Base-by-base conservation (phyloP, 2,329 filamentous ascomycete species). In the Lomentospora prolificans region DNA sequence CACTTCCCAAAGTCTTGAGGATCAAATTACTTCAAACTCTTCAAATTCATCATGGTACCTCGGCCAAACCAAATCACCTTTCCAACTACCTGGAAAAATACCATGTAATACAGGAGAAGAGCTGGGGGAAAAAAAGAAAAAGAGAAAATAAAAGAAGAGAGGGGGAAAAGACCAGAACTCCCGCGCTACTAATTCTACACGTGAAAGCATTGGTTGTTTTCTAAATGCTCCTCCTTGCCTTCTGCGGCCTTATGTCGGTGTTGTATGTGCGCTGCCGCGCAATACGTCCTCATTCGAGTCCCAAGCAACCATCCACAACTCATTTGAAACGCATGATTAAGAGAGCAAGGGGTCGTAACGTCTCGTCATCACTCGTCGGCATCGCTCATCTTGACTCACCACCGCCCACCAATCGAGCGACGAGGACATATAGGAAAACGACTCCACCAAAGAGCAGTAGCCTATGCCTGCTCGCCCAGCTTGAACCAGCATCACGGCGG, bases 381-480 rank as follows among this genome's bases (percentile, higher is more conserved):
- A 17, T 17, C 53, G n/a, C 44, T 50, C 53, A 55, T 10, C 10
- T 36, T 10, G 7, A 53, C n/a, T 39, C 41, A 9, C 46, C 70
- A 4, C 72, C 74, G 41, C 84, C 83, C 31, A 96, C 70, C 12
- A 95, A 69, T 62, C 92, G 79, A 30, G 89, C 87, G 57, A 95
- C 76, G 52, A 96, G 71, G 9, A 95, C 90, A 70, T 96, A 97
- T 14, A 86, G 71, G 65, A 97, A 87, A 27, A 96, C 75, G 17
- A 83, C 70, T 0, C 77, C 83, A 7, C 88, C 81, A 1, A 83
- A 78, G 50, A 96, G 74, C 64, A 87, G 77, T 60, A 91, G 76
- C 72, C 90, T 94, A 72, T 96, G 89, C 59, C 84, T 80, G 61
- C 83, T 79, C 60, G 95, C 68, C 89, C 90, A 97, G 57, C 89